Conservation (phyloP, 1,139 yeast species). For the Geotrichum macrosporum region DNA sequence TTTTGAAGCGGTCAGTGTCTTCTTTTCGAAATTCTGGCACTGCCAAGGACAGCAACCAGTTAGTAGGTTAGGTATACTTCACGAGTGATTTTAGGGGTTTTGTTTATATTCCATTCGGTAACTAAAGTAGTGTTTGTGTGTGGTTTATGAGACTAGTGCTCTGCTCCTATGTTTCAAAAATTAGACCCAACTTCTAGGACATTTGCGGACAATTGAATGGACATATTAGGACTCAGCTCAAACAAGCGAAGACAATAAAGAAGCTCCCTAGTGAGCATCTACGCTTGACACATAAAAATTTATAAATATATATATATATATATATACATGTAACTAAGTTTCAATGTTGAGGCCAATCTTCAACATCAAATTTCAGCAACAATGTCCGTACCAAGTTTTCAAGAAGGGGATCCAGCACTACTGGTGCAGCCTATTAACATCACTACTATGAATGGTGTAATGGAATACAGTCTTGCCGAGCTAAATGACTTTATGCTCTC, state of each 20-base stretch:
- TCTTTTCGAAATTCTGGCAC: no score
- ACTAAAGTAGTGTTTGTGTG: no score
- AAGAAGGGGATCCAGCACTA: slow-evolving; percentile 8
- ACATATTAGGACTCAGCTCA: not conserved
- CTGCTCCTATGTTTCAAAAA: slow-evolving; percentile 47
- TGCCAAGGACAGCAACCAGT: no score
- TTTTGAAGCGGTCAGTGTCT: no score
- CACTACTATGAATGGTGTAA: slow-evolving; percentile 13
- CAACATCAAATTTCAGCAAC: not conserved
- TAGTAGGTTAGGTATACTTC: no score
- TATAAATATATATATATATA: no score
- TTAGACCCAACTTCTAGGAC: not conserved
- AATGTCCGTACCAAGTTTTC: not conserved
- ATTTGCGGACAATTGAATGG: not conserved
- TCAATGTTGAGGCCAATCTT: not conserved
- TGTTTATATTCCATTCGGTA: no score
- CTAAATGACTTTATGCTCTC: slow-evolving; percentile 38
- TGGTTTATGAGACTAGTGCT: no score
- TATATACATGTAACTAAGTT: not conserved
- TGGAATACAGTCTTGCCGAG: slow-evolving; percentile 23
- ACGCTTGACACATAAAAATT: not conserved
- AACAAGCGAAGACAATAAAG: not conserved
- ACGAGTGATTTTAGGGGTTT: no score
- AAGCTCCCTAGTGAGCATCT: not conserved
- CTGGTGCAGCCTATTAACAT: slow-evolving; percentile 10